Evolutionary conservation across 2,329 filamentous ascomycete genomes (phyloP).

Genomic region (Monilinia fructigena): DNA sequence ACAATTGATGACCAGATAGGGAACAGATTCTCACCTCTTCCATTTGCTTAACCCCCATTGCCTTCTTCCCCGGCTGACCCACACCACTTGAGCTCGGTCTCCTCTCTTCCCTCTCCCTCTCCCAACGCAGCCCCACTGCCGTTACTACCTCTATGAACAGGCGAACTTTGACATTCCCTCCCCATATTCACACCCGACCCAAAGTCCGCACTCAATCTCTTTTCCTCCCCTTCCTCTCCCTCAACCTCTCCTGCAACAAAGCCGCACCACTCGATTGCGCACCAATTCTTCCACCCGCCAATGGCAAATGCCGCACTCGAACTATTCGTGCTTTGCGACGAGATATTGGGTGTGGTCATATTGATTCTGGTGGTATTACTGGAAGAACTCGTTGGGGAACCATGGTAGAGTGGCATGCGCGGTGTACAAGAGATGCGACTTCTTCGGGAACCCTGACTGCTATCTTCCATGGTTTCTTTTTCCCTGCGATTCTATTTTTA

Average conservation of each 20-base stretch:
- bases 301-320: slow-evolving; percentile 26
- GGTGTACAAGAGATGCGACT: slow-evolving; percentile 27
- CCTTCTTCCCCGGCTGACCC: slow-evolving; percentile 41
- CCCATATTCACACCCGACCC: slow-evolving; percentile 21
- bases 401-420: slow-evolving; percentile 14
- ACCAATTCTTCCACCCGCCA: slow-evolving; percentile 23
- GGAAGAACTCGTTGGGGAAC: slow-evolving; percentile 30
- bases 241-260: slow-evolving; percentile 40
- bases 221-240: slow-evolving; percentile 40
- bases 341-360: slow-evolving; percentile 27
- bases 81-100: slow-evolving; percentile 37
- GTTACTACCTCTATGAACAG: slow-evolving; percentile 27
- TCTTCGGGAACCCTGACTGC: slow-evolving; percentile 21
- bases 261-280: slow-evolving; percentile 29
- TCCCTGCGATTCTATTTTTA: neutral
- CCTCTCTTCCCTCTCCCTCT: slow-evolving; percentile 30
- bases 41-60: slow-evolving; percentile 65
- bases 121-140: slow-evolving; percentile 18
- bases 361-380: slow-evolving; percentile 32
- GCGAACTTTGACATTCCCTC: slow-evolving; percentile 38
- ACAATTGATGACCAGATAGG: slow-evolving; percentile 4
- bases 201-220: slow-evolving; percentile 34
- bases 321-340: slow-evolving; percentile 23
- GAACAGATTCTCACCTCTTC: slow-evolving; percentile 54
- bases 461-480: slow-evolving; percentile 21